Evolutionary conservation across 2,329 filamentous ascomycete genomes (phyloP).

Genomic region (Botryotinia globosa): DNA sequence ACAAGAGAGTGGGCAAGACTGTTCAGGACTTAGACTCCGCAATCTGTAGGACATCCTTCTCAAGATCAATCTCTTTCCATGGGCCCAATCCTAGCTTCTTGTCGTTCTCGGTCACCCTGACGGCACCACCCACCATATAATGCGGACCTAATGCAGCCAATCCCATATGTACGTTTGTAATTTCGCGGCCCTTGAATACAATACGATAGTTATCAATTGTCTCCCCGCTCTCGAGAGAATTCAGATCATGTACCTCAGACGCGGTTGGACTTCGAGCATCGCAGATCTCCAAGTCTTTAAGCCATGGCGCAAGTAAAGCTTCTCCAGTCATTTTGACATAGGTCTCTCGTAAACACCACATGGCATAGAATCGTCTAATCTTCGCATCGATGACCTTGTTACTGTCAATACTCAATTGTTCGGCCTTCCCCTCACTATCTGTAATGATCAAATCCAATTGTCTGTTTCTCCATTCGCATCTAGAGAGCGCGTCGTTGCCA

Average conservation of each 20-base stretch:
- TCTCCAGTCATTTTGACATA: slow-evolving; percentile 83
- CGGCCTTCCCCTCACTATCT: slow-evolving; percentile 19
- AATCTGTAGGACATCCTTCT: slow-evolving; percentile 30
- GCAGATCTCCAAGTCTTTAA: slow-evolving; percentile 66
- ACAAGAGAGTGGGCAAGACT: background rate
- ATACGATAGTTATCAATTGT: slow-evolving; percentile 28
- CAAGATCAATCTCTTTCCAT: slow-evolving; percentile 31
- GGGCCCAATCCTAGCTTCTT: slow-evolving; percentile 21
- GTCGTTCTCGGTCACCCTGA: slow-evolving; percentile 22
- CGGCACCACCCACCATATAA: slow-evolving; percentile 36
- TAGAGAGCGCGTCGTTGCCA: slow-evolving; percentile 28
- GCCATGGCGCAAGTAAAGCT: slow-evolving; percentile 70
- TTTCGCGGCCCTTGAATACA: slow-evolving; percentile 29
- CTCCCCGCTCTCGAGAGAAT: slow-evolving; percentile 30
- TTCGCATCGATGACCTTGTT: slow-evolving; percentile 53
- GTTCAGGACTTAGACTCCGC: slow-evolving; percentile 23
- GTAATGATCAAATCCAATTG: slow-evolving; percentile 24
- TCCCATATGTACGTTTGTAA: slow-evolving; percentile 36
- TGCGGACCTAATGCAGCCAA: slow-evolving; percentile 32
- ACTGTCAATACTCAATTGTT: slow-evolving; percentile 34
- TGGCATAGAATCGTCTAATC: slow-evolving; percentile 69
- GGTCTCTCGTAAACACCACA: slow-evolving; percentile 77
- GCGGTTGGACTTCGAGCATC: slow-evolving; percentile 45
- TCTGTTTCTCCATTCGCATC: slow-evolving; percentile 32
- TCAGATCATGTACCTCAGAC: slow-evolving; percentile 15